Conservation (phyloP, 129 eudicot genomes). For the Dittrichia graveolens region DNA sequence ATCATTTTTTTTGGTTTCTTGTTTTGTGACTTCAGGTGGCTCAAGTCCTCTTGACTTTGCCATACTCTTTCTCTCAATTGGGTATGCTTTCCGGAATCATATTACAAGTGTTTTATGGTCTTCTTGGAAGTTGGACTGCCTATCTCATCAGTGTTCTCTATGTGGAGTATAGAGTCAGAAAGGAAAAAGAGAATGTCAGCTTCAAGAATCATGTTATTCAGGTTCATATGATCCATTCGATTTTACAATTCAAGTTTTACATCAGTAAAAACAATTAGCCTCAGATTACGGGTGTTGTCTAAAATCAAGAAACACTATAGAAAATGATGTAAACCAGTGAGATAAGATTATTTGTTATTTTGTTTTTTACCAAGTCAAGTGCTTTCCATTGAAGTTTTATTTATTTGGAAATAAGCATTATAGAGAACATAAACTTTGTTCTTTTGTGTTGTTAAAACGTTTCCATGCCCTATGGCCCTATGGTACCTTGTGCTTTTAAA, state of each 20-base stretch:
- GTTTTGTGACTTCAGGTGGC: constrained; percentile 61
- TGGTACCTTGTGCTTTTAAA: constrained; percentile 34
- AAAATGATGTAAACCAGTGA: constrained; percentile 12
- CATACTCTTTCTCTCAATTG: constrained; percentile 85
- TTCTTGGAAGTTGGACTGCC: constrained; percentile 91
- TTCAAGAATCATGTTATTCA: constrained; percentile 88
- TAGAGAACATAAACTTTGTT: constrained; percentile 29
- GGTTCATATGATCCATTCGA: constrained; percentile 39
- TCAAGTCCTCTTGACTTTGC: constrained; percentile 77
- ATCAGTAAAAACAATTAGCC: background rate
- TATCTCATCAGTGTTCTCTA: constrained; percentile 84
- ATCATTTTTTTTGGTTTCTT: constrained; percentile 18
- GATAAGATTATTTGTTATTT: constrained; percentile 11
- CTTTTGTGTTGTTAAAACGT: constrained; percentile 30
- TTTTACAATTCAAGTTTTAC: constrained; percentile 12
- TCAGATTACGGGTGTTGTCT: constrained; percentile 22
- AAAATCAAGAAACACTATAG: constrained; percentile 14
- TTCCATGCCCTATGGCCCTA: constrained; percentile 6
- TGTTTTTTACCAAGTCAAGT: background rate
- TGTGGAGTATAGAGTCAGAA: constrained; percentile 78
- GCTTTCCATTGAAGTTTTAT: background rate
- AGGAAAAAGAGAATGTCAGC: constrained; percentile 72
- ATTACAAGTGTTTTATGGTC: constrained; percentile 73
- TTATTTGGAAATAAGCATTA: constrained; percentile 26
- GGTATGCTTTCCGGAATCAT: constrained; percentile 82